Conservation (phyloP, 2,329 filamentous ascomycete genomes). For the Torrubiella hemipterigena region DNA sequence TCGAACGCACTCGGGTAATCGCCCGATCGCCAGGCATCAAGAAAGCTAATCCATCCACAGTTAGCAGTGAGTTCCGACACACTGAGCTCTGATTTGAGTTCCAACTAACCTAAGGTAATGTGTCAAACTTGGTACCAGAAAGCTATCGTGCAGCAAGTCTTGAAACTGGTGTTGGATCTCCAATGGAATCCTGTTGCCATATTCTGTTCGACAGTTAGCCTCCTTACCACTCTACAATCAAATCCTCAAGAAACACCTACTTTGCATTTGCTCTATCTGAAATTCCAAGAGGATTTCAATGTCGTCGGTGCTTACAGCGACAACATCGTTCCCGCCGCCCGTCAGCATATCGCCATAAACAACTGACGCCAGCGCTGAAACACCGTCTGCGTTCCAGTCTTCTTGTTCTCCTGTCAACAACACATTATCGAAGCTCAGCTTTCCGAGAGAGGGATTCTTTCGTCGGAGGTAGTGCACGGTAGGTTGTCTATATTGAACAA, state of each 20-base stretch:
- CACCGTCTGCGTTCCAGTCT: conserved; percentile 33
- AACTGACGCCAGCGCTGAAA: conserved; percentile 32
- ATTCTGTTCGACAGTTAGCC: conserved; percentile 33
- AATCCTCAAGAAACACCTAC: conserved; percentile 34
- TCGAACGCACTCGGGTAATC: conserved; percentile 88
- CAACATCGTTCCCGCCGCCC: conserved; percentile 24
- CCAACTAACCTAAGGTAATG: conserved; percentile 58
- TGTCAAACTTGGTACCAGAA: conserved; percentile 57
- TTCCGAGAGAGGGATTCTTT: conserved; percentile 46
- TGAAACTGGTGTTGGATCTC: conserved; percentile 62
- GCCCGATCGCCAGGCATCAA: conserved; percentile 84
- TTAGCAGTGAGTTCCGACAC: conserved; percentile 8
- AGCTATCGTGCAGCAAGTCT: conserved; percentile 53
- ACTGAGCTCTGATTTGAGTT: no score
- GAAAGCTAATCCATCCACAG: conserved; percentile 43
- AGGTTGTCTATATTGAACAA: conserved; percentile 68
- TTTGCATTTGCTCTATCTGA: conserved; percentile 79
- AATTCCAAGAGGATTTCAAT: conserved; percentile 74
- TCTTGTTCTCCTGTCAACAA: conserved; percentile 34
- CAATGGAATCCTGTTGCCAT: conserved; percentile 66
- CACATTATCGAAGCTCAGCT: conserved; percentile 47
- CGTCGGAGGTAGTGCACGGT: conserved; percentile 55
- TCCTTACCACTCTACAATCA: not conserved
- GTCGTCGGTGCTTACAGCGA: conserved; percentile 62
- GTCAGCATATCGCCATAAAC: conserved; percentile 41